Conservation (phyloP, 148 eudicot species). For the Dianthus caryophyllus region DNA sequence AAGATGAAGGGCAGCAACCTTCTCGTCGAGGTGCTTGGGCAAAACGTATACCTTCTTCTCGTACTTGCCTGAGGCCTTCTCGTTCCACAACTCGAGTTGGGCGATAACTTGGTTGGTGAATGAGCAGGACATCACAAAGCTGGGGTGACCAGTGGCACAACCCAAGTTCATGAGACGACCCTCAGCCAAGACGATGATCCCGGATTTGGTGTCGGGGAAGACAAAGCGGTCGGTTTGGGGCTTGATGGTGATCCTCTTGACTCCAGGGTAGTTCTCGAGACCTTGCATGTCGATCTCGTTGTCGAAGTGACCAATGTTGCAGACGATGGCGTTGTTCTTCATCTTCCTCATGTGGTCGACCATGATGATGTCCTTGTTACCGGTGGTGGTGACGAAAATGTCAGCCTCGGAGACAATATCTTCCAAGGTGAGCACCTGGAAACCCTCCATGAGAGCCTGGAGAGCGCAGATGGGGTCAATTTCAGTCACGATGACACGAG, state of each 20-base stretch:
- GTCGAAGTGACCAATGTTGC: constrained; percentile 99
- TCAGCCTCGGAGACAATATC: constrained; percentile 75
- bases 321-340: constrained; percentile 99
- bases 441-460: constrained; percentile 90
- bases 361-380: constrained; percentile 99
- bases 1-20: constrained; percentile 92
- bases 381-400: constrained; percentile 92
- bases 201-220: constrained; percentile 76
- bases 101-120: constrained; percentile 97
- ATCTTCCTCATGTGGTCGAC: constrained; percentile 89
- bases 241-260: constrained; percentile 89
- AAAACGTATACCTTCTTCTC: constrained; percentile 89
- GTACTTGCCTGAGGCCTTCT: constrained; percentile 68
- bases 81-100: constrained; percentile 96
- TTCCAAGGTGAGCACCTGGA: constrained; percentile 71
- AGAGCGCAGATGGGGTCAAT: constrained; percentile 95
- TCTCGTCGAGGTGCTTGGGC: constrained; percentile 99
- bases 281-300: constrained; percentile 93
- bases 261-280: constrained; percentile 82
- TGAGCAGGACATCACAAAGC: constrained; percentile 97
- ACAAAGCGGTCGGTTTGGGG: constrained; percentile 92
- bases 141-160: constrained; percentile 97
- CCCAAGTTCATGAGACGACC: constrained; percentile 99
- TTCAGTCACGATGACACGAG: constrained; percentile 88
- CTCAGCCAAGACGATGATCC: constrained; percentile 85